phyloP scores from a whole-genome alignment of 1,139 yeast species.

The Nakaseomyces sp. region DNA sequence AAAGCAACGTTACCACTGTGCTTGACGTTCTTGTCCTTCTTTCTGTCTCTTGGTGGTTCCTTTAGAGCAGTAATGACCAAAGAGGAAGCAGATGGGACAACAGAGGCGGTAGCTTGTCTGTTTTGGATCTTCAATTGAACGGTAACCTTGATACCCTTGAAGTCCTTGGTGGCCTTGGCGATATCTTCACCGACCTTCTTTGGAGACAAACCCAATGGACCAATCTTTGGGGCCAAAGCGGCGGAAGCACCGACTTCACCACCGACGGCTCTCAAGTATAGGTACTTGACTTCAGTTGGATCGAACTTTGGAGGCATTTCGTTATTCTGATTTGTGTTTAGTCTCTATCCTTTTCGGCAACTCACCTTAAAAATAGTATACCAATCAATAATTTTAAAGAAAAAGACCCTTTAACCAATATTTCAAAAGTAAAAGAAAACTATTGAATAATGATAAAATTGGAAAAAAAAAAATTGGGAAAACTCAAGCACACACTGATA shows the following conservation, averaged over 20 bases:
- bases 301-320: constrained; percentile 95
- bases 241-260: constrained; percentile 99
- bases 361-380: too few species aligned
- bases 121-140: constrained; percentile 98
- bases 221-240: constrained; percentile 99
- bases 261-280: constrained; percentile 99
- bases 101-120: constrained; percentile 99
- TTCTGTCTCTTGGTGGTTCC: constrained; percentile 99
- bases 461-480: neutral
- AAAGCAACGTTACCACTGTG: constrained; percentile 98
- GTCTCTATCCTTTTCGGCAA: constrained; percentile 7
- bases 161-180: constrained; percentile 98
- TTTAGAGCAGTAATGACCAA: constrained; percentile 97
- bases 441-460: too few species aligned
- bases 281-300: constrained; percentile 96
- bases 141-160: constrained; percentile 99
- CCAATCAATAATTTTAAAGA: too few species aligned
- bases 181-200: constrained; percentile 99
- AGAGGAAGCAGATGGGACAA: constrained; percentile 99
- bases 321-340: constrained; percentile 2
- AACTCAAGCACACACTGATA: too few species aligned
- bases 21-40: constrained; percentile 99
- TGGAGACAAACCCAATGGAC: constrained; percentile 99
- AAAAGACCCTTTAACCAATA: neutral
- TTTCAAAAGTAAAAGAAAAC: neutral